These are phyloP conservation scores for Rhododendron williamsianum DNA, from an alignment of 148 eudicot species.

Conservation along the genomic window DNA sequence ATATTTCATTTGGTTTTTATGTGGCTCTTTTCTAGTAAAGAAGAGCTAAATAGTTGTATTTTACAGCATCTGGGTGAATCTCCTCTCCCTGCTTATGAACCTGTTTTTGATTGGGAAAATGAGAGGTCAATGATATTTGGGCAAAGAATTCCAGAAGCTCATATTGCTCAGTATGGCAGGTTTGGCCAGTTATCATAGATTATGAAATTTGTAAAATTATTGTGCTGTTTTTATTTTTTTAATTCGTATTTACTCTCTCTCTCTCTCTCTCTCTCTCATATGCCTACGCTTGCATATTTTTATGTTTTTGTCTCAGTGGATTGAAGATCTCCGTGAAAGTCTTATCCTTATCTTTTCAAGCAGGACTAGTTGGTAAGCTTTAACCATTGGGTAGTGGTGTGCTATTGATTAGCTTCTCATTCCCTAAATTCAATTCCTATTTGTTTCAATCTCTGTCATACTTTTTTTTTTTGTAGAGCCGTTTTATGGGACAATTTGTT, in stretches of 20 bases:
- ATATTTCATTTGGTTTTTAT: slow-evolving; percentile 7
- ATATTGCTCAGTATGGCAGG: slow-evolving; percentile 71
- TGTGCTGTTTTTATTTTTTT: background rate
- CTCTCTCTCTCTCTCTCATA: background rate
- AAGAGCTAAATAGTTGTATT: slow-evolving; percentile 13
- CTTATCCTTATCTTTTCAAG: slow-evolving; percentile 81
- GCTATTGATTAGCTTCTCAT: background rate
- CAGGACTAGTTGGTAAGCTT: slow-evolving; percentile 88
- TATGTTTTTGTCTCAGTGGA: slow-evolving; percentile 47
- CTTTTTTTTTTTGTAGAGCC: slow-evolving; percentile 67
- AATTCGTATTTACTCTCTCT: background rate
- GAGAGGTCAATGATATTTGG: slow-evolving; percentile 94
- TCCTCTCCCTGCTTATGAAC: slow-evolving; percentile 92
- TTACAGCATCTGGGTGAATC: slow-evolving; percentile 89
- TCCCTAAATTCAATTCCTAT: background rate
- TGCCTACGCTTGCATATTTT: slow-evolving; percentile 9
- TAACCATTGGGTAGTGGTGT: background rate
- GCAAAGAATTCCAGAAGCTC: slow-evolving; percentile 74
- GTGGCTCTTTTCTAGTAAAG: background rate
- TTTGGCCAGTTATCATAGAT: slow-evolving; percentile 18
- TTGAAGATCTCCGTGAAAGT: slow-evolving; percentile 96
- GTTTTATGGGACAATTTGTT: slow-evolving; percentile 88
- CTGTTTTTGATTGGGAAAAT: slow-evolving; percentile 97
- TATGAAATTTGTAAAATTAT: background rate
- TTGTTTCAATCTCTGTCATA: slow-evolving; percentile 12